Conservation (phyloP, 2,329 filamentous ascomycete genomes). For the Aotearoamyces nothofagi region DNA sequence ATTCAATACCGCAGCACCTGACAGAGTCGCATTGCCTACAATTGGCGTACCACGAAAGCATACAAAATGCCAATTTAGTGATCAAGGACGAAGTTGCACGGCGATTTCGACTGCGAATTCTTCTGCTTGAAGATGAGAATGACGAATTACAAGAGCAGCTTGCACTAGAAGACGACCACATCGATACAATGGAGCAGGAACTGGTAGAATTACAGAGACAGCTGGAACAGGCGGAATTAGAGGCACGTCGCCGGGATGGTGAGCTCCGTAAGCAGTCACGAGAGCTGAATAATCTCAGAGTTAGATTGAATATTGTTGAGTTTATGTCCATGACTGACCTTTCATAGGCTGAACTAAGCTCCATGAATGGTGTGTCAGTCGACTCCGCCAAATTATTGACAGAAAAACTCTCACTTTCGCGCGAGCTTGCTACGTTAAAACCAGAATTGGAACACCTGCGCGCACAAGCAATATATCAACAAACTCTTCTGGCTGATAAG, state of each 20-base stretch:
- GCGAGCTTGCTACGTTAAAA: slow-evolving; percentile 41
- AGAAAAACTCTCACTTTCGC: slow-evolving; percentile 45
- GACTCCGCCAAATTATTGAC: slow-evolving; percentile 56
- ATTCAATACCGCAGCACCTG: no score
- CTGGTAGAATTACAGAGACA: slow-evolving; percentile 31
- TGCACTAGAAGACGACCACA: slow-evolving; percentile 39
- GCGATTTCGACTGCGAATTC: slow-evolving; percentile 49
- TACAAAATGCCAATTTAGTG: slow-evolving; percentile 51
- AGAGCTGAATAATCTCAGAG: slow-evolving; percentile 40
- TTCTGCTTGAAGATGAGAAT: slow-evolving; percentile 64
- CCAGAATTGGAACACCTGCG: slow-evolving; percentile 47
- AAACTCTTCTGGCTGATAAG: slow-evolving; percentile 63
- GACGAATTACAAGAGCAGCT: slow-evolving; percentile 50
- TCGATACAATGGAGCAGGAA: slow-evolving; percentile 35
- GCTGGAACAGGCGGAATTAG: slow-evolving; percentile 29
- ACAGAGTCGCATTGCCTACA: slow-evolving; percentile 35
- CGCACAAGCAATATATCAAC: slow-evolving; percentile 42
- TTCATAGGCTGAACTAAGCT: slow-evolving; percentile 51
- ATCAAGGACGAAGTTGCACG: slow-evolving; percentile 63
- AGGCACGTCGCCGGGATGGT: slow-evolving; percentile 9
- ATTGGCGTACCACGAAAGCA: slow-evolving; percentile 49
- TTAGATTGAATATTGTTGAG: no score
- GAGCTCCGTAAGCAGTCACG: slow-evolving; percentile 34
- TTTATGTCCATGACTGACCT: not conserved
- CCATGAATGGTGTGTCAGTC: slow-evolving; percentile 48